A percentile compares a stretch with the other conserved stretches of the same genome.
Evolutionary conservation across 371 early-diverging fungal species (phyloP).

Genomic region (Mortierella sp.): DNA sequence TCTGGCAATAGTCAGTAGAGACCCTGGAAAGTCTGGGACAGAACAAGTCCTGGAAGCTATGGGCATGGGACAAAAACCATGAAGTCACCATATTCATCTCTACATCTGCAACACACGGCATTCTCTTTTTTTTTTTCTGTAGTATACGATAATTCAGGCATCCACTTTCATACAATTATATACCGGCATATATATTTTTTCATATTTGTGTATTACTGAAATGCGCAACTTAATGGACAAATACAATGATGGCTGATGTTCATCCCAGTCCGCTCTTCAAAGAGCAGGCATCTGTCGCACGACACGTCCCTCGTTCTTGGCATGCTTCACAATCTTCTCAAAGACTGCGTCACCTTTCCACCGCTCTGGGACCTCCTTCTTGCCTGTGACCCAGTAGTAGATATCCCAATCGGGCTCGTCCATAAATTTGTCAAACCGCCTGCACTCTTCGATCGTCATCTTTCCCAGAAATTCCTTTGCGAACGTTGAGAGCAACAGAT

Average conservation of each 20-base stretch:
- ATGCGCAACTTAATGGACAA: no score
- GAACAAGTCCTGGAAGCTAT: conserved; percentile 53
- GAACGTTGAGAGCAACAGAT: conserved; percentile 92
- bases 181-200: no score
- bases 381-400: conserved; percentile 89
- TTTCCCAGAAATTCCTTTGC: conserved; percentile 69
- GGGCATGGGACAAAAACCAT: conserved; percentile 35
- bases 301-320: conserved; percentile 73
- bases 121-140: neutral
- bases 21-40: conserved; percentile 34
- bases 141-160: no score
- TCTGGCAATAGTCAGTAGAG: conserved; percentile 27
- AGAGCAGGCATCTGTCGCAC: conserved; percentile 84
- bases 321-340: conserved; percentile 70
- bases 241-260: no score
- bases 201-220: no score
- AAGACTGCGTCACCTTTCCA: conserved; percentile 67
- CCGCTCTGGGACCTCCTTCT: conserved; percentile 72
- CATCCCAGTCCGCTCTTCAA: neutral
- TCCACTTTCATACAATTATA: no score
- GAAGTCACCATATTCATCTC: neutral
- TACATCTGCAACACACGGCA: neutral
- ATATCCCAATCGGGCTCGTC: conserved; percentile 98
- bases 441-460: conserved; percentile 70
- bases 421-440: conserved; percentile 85